These are phyloP conservation scores for Fusarium cyanostomum DNA, from an alignment of 2,329 filamentous ascomycete species.

Conservation along the genomic window DNA sequence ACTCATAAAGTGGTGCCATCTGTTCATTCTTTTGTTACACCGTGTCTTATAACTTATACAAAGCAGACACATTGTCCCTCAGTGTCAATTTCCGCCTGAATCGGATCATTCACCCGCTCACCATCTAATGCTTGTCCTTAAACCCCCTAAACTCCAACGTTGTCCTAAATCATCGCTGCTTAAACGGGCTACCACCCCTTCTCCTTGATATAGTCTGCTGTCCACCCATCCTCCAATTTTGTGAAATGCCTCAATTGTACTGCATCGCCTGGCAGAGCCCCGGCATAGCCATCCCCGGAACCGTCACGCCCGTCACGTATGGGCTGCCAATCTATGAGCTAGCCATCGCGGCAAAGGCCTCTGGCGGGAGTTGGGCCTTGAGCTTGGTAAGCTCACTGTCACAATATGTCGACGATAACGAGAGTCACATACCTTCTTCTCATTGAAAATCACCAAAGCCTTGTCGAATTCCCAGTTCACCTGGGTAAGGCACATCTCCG, in stretches of 20 bases:
- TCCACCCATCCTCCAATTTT: background rate
- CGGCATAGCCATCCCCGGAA: background rate
- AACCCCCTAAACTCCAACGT: constrained; percentile 38
- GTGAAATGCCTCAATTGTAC: background rate
- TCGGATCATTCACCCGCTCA: constrained; percentile 1
- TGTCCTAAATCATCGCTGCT: constrained; percentile 32
- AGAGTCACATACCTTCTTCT: constrained; percentile 70
- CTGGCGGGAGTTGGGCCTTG: constrained; percentile 57
- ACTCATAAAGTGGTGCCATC: background rate
- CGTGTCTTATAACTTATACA: constrained; percentile 33
- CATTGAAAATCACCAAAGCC: constrained; percentile 78
- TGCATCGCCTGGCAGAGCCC: constrained; percentile 2
- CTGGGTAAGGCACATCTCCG: constrained; percentile 81
- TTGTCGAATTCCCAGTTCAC: constrained; percentile 82
- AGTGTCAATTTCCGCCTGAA: constrained; percentile 9
- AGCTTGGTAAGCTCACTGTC: constrained; percentile 18
- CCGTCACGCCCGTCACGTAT: background rate
- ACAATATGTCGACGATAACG: background rate
- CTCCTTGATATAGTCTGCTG: constrained; percentile 4
- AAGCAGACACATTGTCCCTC: constrained; percentile 4
- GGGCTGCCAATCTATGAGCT: constrained; percentile 23
- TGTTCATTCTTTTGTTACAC: constrained; percentile 31
- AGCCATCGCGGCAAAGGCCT: constrained; percentile 53
- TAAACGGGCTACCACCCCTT: constrained; percentile 5
- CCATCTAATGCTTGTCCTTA: constrained; percentile 24